A percentile compares a stretch with the other conserved stretches of the same genome.
Conservation (phyloP, 768 basidiomycete species). For the Boletus sp. region DNA sequence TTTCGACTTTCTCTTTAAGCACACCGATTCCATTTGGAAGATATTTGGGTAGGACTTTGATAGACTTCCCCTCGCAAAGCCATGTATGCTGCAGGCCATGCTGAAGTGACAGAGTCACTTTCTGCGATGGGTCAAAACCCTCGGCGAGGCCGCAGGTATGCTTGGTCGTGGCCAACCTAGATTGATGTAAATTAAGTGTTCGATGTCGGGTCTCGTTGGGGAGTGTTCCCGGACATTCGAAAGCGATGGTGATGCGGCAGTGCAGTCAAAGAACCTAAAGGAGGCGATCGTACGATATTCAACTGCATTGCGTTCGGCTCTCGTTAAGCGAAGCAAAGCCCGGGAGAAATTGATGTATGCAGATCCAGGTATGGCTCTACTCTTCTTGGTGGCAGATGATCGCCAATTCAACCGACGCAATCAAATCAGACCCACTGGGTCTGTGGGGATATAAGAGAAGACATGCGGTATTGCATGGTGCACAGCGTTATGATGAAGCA, state of each 20-base stretch:
- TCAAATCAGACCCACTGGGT: not conserved
- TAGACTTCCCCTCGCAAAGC: not conserved
- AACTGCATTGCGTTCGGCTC: not conserved
- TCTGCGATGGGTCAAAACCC: not conserved
- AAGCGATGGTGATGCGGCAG: not conserved
- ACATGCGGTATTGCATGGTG: not conserved
- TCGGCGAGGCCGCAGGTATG: not conserved
- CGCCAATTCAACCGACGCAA: not conserved
- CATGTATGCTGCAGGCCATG: not conserved
- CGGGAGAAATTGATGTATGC: not conserved
- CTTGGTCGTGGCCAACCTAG: not conserved
- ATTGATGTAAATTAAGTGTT: not conserved
- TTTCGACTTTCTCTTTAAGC: not conserved
- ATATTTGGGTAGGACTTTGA: constrained; percentile 9
- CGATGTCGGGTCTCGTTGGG: not conserved
- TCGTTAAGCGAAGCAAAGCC: not conserved
- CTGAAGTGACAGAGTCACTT: not conserved
- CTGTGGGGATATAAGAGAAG: not conserved
- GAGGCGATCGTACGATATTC: constrained; percentile 7
- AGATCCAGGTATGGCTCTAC: not conserved
- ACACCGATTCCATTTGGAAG: not conserved
- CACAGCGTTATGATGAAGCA: constrained; percentile 1
- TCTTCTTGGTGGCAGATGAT: not conserved
- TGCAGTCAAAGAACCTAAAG: not conserved
- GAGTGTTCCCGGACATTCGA: not conserved